phyloP scores from a whole-genome alignment of 208 protist species.

The Trypanosoma cruzi region DNA sequence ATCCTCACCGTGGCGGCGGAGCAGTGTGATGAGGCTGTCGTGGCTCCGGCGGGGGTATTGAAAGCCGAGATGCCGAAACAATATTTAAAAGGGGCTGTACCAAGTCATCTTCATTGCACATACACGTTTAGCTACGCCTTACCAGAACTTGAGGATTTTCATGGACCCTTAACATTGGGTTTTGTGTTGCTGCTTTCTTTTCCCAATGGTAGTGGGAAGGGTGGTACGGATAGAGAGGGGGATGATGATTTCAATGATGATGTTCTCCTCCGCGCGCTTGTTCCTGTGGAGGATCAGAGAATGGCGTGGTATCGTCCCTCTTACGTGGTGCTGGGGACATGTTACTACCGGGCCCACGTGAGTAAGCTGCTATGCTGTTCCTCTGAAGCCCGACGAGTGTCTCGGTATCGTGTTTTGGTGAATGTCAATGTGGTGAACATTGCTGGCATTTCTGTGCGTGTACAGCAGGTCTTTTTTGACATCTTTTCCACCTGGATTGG shows the following conservation, averaged over 20 bases:
- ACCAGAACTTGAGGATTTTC: conserved; percentile 25
- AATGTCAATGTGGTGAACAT: conserved; percentile 68
- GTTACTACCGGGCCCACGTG: conserved; percentile 46
- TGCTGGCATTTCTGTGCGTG: conserved; percentile 33
- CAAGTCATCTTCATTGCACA: conserved; percentile 25
- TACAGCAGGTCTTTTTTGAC: conserved; percentile 65
- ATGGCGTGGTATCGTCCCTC: conserved; percentile 11
- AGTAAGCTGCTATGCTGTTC: conserved; percentile 46
- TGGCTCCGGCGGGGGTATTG: background rate
- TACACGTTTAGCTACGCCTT: conserved; percentile 38
- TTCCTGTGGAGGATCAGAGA: conserved; percentile 4
- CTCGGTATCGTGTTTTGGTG: conserved; percentile 56
- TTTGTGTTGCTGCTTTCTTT: conserved; percentile 34
- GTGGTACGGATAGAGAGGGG: background rate
- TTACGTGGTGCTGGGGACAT: conserved; percentile 40
- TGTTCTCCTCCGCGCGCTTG: conserved; percentile 23
- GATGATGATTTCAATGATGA: conserved; percentile 22
- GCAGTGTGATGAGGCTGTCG: background rate
- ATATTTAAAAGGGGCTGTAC: background rate
- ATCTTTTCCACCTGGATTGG: conserved; percentile 58
- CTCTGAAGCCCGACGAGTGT: conserved; percentile 48
- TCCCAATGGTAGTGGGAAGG: no score
- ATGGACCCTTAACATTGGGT: conserved; percentile 12
- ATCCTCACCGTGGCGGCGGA: conserved; percentile 8
- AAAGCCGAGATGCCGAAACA: background rate